Evolutionary conservation across 1,284 basidiomycete species (phyloP).

Genomic region (Malassezia nana): DNA sequence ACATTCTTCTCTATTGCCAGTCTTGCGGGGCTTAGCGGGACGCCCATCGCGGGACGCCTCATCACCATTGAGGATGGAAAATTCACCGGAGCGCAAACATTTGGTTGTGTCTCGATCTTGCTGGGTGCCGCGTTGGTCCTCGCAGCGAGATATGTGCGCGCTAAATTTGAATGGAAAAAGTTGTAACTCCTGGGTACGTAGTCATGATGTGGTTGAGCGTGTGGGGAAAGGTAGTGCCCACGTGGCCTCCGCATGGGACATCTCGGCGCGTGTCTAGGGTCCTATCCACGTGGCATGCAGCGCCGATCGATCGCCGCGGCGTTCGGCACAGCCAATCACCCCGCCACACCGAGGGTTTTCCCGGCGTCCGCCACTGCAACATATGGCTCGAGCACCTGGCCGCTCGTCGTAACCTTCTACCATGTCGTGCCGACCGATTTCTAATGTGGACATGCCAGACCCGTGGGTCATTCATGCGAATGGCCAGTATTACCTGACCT

Average conservation of each 20-base stretch:
- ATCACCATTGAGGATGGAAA: background rate
- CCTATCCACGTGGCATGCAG: no score
- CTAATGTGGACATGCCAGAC: conserved; percentile 16
- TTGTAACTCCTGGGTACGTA: background rate
- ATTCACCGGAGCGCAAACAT: background rate
- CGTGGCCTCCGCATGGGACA: no score
- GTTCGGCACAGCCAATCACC: background rate
- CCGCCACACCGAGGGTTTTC: background rate
- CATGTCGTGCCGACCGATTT: conserved; percentile 17
- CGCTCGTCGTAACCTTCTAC: background rate
- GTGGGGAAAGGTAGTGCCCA: no score
- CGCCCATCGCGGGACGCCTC: conserved; percentile 2
- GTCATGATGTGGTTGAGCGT: no score
- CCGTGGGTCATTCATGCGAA: conserved; percentile 13
- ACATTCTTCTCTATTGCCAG: background rate
- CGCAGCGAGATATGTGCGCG: background rate
- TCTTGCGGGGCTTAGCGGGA: background rate
- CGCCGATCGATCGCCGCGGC: background rate
- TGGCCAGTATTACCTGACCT: conserved; percentile 10
- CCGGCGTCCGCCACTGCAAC: background rate
- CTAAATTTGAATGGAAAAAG: background rate
- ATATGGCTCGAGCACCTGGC: background rate
- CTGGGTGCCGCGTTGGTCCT: background rate
- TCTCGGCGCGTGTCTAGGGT: no score
- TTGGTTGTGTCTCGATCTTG: background rate